Percentiles rank a stretch among this genome's conserved stretches.
phyloP scores from a whole-genome alignment of 768 basidiomycete species.

The Coprinopsis marcescibilis region DNA sequence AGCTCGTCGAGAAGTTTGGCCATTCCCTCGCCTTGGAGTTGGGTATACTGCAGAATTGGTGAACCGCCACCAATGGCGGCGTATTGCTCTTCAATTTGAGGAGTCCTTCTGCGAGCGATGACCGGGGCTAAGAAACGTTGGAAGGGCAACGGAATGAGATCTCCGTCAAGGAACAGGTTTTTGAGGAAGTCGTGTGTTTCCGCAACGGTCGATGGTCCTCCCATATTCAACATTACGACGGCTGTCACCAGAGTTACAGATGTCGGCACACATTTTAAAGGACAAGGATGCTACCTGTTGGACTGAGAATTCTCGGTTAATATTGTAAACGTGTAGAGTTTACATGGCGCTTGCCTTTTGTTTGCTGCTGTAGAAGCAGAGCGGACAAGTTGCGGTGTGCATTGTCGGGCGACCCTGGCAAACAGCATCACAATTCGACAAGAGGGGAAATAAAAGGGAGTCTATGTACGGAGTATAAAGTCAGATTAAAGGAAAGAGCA shows the following conservation, averaged over 20 bases:
- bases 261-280: constrained; percentile 8
- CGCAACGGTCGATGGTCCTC: constrained; percentile 76
- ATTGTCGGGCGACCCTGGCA: not conserved
- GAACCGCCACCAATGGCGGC: constrained; percentile 93
- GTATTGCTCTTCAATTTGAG: constrained; percentile 93
- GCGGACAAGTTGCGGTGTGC: not conserved
- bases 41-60: constrained; percentile 88
- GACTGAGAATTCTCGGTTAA: constrained; percentile 30
- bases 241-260: constrained; percentile 35
- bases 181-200: constrained; percentile 93
- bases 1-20: constrained; percentile 87
- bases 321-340: not conserved
- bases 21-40: constrained; percentile 87
- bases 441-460: not conserved
- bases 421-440: not conserved
- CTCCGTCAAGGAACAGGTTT: constrained; percentile 85
- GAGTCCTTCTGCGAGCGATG: constrained; percentile 86
- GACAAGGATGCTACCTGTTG: constrained; percentile 45
- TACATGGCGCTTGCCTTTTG: constrained; percentile 6
- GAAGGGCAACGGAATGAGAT: constrained; percentile 93
- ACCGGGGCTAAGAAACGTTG: constrained; percentile 81
- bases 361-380: constrained; percentile 5
- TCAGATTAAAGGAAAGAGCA: not conserved
- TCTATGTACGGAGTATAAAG: not conserved
- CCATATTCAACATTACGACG: constrained; percentile 99